Evolutionary conservation across 2,329 filamentous ascomycete genomes (phyloP).

Genomic region (Ophiognomonia clavigignenti-juglandacearum): DNA sequence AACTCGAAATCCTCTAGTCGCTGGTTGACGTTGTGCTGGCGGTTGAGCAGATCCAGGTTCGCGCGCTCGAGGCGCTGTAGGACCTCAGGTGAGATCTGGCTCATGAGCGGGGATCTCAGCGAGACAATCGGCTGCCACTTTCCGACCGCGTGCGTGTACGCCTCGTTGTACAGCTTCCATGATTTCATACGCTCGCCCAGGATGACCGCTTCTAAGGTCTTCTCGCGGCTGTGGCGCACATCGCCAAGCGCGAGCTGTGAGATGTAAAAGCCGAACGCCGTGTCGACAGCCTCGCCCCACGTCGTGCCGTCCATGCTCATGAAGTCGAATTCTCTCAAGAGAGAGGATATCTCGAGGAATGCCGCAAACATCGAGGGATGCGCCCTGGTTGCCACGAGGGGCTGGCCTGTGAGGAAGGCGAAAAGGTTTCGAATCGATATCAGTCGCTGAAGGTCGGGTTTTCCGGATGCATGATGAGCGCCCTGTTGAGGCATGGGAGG

Average conservation of each 20-base stretch:
- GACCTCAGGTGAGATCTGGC: constrained; percentile 65
- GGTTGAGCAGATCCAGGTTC: constrained; percentile 70
- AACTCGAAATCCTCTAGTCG: constrained; percentile 89
- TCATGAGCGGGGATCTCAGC: constrained; percentile 64
- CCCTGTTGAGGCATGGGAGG: constrained; percentile 28
- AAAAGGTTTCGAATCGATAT: constrained; percentile 61
- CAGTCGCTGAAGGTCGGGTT: constrained; percentile 46
- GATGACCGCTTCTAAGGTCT: constrained; percentile 85
- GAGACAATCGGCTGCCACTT: constrained; percentile 72
- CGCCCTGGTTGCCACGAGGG: constrained; percentile 52
- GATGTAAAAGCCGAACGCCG: constrained; percentile 69
- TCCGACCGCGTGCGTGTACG: constrained; percentile 85
- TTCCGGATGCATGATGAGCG: not conserved
- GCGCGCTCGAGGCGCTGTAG: constrained; percentile 77
- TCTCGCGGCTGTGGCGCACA: constrained; percentile 75
- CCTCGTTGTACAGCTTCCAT: constrained; percentile 79
- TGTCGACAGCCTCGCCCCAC: constrained; percentile 55
- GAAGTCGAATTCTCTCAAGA: constrained; percentile 55
- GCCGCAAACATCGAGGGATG: constrained; percentile 49
- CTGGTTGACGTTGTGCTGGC: constrained; percentile 64
- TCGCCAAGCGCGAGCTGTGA: constrained; percentile 75
- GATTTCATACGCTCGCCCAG: constrained; percentile 84
- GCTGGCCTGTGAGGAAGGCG: constrained; percentile 59
- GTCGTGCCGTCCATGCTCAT: constrained; percentile 50
- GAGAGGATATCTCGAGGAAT: constrained; percentile 47